Conservation (phyloP, 352 stramenopile species). For the Lagenidium sp. region DNA sequence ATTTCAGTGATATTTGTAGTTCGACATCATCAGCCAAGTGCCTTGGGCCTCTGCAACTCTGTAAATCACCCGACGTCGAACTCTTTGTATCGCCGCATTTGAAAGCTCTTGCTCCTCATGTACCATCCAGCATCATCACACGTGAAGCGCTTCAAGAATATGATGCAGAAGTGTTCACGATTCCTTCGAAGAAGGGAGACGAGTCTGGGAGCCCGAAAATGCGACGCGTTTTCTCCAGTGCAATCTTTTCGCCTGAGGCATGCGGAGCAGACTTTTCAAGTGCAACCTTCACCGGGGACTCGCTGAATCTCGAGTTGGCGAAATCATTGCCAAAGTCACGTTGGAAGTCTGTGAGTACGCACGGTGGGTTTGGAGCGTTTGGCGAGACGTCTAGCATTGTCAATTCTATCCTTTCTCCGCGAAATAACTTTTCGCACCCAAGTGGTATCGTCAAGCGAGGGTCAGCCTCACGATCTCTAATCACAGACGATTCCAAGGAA, state of each 20-base stretch:
- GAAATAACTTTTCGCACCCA: background rate
- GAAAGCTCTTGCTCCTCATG: constrained; percentile 13
- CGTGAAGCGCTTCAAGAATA: constrained; percentile 48
- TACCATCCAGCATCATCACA: constrained; percentile 26
- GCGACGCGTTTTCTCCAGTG: background rate
- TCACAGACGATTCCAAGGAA: background rate
- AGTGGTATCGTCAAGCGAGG: too few species aligned
- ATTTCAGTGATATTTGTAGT: constrained; percentile 11
- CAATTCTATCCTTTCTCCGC: constrained; percentile 10
- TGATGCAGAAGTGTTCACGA: constrained; percentile 49
- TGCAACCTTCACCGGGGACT: constrained; percentile 9
- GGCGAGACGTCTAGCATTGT: constrained; percentile 20
- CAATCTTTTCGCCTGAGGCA: background rate
- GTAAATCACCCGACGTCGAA: constrained; percentile 38
- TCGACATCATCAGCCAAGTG: constrained; percentile 6
- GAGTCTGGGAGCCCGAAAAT: background rate
- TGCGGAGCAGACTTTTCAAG: constrained; percentile 7
- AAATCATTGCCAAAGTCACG: constrained; percentile 1
- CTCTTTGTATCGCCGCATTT: constrained; percentile 13
- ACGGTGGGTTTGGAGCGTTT: constrained; percentile 1
- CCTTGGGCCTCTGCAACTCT: constrained; percentile 29
- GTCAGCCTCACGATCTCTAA: too few species aligned
- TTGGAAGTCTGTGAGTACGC: constrained; percentile 15
- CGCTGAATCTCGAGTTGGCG: constrained; percentile 3
- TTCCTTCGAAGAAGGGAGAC: background rate